Percentiles rank a stretch among this genome's conserved stretches.
phyloP scores from a whole-genome alignment of 306 rosid genomes.

The Dalbergia cochinchinensis region DNA sequence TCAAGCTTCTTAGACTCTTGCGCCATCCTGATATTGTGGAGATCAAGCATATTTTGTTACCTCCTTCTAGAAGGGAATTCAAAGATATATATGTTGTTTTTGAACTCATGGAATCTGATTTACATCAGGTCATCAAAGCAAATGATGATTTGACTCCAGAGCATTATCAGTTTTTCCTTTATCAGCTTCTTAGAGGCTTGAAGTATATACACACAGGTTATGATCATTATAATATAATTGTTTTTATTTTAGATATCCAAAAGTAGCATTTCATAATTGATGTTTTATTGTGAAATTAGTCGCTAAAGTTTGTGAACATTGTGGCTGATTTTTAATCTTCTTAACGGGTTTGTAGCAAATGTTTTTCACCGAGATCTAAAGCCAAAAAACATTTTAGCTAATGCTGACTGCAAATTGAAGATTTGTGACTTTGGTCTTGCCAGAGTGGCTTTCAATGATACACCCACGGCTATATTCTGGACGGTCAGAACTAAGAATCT shows the following conservation, averaged over 20 bases:
- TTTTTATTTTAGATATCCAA: background rate
- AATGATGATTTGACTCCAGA: constrained; percentile 94
- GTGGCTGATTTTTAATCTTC: constrained; percentile 43
- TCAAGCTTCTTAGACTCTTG: constrained; percentile 85
- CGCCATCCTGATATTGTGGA: constrained; percentile 94
- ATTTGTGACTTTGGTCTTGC: constrained; percentile 96
- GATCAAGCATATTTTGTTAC: constrained; percentile 89
- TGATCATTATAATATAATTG: constrained; percentile 36
- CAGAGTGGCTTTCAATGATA: constrained; percentile 91
- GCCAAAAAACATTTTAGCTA: constrained; percentile 61
- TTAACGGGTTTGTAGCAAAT: constrained; percentile 68
- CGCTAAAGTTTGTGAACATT: constrained; percentile 20
- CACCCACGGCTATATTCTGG: constrained; percentile 96
- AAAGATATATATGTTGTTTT: constrained; percentile 51
- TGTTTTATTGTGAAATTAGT: constrained; percentile 11
- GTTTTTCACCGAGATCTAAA: constrained; percentile 92
- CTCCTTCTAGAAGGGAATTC: constrained; percentile 95
- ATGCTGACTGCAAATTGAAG: constrained; percentile 84
- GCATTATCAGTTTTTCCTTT: constrained; percentile 91
- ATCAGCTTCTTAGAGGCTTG: constrained; percentile 93
- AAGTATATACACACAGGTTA: constrained; percentile 93
- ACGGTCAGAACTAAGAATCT: constrained; percentile 74
- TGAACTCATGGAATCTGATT: constrained; percentile 88
- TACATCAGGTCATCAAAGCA: constrained; percentile 93
- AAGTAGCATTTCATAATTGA: constrained; percentile 25